Percentiles rank a stretch among this genome's conserved stretches.
Conservation (phyloP, 306 rosid species). For the Betula pendula region DNA sequence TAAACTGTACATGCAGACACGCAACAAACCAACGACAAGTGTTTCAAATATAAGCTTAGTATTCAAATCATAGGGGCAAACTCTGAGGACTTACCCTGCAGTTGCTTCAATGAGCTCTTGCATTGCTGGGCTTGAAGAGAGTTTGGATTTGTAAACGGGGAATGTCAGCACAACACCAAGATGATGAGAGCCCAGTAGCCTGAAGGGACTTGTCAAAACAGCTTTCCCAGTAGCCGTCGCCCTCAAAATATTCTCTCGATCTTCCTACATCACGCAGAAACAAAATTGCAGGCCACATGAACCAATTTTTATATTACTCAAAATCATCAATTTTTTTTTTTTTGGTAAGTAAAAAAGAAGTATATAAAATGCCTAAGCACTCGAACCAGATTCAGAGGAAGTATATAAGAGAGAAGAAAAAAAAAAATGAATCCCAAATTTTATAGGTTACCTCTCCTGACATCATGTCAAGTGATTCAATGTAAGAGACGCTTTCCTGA, state of each 20-base stretch:
- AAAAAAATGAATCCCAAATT: slow-evolving; percentile 2
- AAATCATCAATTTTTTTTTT: too few species aligned
- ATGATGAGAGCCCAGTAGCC: slow-evolving; percentile 88
- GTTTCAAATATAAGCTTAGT: slow-evolving; percentile 5
- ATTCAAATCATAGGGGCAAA: slow-evolving; percentile 9
- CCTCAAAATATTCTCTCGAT: slow-evolving; percentile 90
- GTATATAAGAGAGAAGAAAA: too few species aligned
- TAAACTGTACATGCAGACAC: neutral
- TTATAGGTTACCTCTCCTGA: slow-evolving; percentile 81
- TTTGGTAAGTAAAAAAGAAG: too few species aligned
- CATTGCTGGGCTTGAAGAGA: slow-evolving; percentile 62
- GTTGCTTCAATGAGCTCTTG: slow-evolving; percentile 74
- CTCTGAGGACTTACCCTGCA: slow-evolving; percentile 68
- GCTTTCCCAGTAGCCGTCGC: slow-evolving; percentile 98
- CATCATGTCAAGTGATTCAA: slow-evolving; percentile 98
- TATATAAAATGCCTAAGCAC: too few species aligned
- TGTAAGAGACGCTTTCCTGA: slow-evolving; percentile 84
- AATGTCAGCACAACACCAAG: slow-evolving; percentile 98
- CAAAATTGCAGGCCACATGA: slow-evolving; percentile 20
- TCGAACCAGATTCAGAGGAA: too few species aligned
- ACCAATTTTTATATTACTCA: neutral
- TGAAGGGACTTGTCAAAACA: slow-evolving; percentile 93
- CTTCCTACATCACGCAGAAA: slow-evolving; percentile 64
- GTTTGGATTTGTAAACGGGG: slow-evolving; percentile 93
- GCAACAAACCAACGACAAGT: slow-evolving; percentile 4